phyloP scores from a whole-genome alignment of 176 grass and related monocot species.

The Phragmites australis region DNA sequence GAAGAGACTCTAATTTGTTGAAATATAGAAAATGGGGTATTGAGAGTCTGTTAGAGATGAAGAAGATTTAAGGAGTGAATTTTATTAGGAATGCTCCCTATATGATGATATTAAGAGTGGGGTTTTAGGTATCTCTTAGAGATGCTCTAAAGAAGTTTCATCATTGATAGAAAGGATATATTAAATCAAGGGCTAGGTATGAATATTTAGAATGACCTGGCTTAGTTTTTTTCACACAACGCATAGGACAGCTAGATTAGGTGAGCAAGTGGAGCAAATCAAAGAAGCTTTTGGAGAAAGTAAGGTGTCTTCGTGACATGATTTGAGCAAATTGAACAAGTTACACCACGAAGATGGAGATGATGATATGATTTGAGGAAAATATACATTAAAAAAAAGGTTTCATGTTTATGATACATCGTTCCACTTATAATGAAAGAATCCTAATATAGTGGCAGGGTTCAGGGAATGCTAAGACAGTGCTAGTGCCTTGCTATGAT shows the following conservation, averaged over 20 bases:
- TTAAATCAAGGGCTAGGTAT: constrained; percentile 22
- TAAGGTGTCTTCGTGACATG: too few species aligned
- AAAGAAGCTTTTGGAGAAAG: constrained; percentile 36
- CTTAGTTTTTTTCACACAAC: constrained; percentile 21
- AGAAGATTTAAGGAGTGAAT: too few species aligned
- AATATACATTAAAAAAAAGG: background rate
- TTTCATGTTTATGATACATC: background rate
- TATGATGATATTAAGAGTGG: too few species aligned
- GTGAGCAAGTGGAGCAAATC: constrained; percentile 36
- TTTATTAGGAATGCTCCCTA: too few species aligned
- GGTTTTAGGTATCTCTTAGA: too few species aligned
- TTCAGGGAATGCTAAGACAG: background rate
- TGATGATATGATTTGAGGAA: constrained; percentile 10
- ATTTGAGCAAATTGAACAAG: too few species aligned
- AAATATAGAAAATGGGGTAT: too few species aligned
- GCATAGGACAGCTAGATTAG: constrained; percentile 30
- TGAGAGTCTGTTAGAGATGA: too few species aligned
- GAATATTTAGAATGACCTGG: constrained; percentile 41
- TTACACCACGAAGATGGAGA: constrained; percentile 29
- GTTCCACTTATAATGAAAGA: background rate
- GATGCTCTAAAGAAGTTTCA: background rate
- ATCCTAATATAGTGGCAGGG: constrained; percentile 22
- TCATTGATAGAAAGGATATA: background rate
- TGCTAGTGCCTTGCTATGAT: background rate
- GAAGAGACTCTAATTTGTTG: too few species aligned